Percentiles rank a stretch among this genome's conserved stretches.
Evolutionary conservation across 1,139 yeast species (phyloP).

Genomic region (Yamadazyma membranifaciens): DNA sequence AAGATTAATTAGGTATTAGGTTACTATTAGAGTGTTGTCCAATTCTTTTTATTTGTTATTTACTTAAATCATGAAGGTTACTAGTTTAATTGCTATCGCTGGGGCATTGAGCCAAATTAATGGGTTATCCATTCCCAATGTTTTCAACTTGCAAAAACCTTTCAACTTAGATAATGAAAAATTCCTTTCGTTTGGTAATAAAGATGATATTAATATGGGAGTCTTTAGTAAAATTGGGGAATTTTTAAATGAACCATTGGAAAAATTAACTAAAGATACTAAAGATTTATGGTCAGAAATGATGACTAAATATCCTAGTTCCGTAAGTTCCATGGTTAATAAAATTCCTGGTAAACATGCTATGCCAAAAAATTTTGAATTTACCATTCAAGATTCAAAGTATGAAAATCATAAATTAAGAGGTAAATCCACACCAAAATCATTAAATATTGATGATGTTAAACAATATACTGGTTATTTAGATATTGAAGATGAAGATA

Average conservation of each 20-base stretch:
- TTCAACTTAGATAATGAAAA: slow-evolving; percentile 21
- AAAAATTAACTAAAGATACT: slow-evolving; percentile 46
- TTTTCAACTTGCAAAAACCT: slow-evolving; percentile 29
- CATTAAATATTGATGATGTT: slow-evolving; percentile 72
- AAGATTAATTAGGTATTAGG: no score
- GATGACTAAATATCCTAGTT: slow-evolving; percentile 55
- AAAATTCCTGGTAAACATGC: slow-evolving; percentile 50
- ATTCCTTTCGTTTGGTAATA: not conserved
- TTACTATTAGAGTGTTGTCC: no score
- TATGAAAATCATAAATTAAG: slow-evolving; percentile 59
- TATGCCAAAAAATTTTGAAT: slow-evolving; percentile 51
- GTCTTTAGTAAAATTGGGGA: slow-evolving; percentile 32
- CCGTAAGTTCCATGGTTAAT: slow-evolving; percentile 47
- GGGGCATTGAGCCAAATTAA: slow-evolving; percentile 24
- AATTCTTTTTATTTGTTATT: no score
- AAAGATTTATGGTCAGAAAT: slow-evolving; percentile 60
- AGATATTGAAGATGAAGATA: slow-evolving; percentile 79
- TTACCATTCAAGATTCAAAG: slow-evolving; percentile 44
- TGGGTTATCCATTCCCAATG: slow-evolving; percentile 33
- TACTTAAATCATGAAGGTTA: slow-evolving; percentile 27
- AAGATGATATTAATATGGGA: slow-evolving; percentile 1
- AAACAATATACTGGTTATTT: slow-evolving; percentile 87
- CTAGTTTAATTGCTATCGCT: slow-evolving; percentile 24
- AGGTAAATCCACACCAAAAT: slow-evolving; percentile 56
- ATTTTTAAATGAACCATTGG: slow-evolving; percentile 47